These are phyloP conservation scores for Eucalyptus virginea DNA, from an alignment of 345 rosid genomes.

Conservation along the genomic window DNA sequence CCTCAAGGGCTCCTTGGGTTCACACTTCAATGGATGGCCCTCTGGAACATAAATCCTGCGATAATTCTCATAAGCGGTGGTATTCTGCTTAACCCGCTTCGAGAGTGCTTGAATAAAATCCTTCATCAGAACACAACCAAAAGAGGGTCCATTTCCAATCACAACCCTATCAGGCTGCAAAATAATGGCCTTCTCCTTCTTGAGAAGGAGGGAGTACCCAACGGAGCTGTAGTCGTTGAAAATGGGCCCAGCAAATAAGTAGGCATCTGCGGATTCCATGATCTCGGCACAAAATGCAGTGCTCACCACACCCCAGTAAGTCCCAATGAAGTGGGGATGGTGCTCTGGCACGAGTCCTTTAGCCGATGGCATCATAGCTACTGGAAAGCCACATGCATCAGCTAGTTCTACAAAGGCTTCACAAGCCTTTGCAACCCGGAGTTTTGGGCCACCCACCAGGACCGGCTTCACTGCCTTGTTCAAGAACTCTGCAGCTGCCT, in stretches of 20 bases:
- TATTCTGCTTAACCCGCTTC: conserved; percentile 36
- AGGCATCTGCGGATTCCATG: conserved; percentile 84
- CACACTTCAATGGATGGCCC: conserved; percentile 37
- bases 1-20: conserved; percentile 53
- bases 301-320: conserved; percentile 81
- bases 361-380: conserved; percentile 67
- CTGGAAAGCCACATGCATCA: conserved; percentile 52
- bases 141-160: conserved; percentile 61
- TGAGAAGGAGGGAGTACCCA: conserved; percentile 73
- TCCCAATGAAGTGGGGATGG: conserved; percentile 71
- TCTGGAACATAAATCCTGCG: conserved; percentile 65
- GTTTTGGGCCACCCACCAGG: conserved; percentile 61
- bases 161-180: conserved; percentile 65
- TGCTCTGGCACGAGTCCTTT: conserved; percentile 72
- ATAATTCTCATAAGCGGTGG: conserved; percentile 59
- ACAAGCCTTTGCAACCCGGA: conserved; percentile 45
- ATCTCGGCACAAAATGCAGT: conserved; percentile 72
- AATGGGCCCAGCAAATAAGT: conserved; percentile 71
- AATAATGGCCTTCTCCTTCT: conserved; percentile 75
- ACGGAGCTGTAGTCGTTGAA: conserved; percentile 76
- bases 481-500: conserved; percentile 60
- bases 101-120: conserved; percentile 54
- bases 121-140: conserved; percentile 71
- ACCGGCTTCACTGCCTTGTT: conserved; percentile 78
- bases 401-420: conserved; percentile 53